Base-by-base conservation (phyloP, 129 eudicot genomes). In the Flaveria brownii region DNA sequence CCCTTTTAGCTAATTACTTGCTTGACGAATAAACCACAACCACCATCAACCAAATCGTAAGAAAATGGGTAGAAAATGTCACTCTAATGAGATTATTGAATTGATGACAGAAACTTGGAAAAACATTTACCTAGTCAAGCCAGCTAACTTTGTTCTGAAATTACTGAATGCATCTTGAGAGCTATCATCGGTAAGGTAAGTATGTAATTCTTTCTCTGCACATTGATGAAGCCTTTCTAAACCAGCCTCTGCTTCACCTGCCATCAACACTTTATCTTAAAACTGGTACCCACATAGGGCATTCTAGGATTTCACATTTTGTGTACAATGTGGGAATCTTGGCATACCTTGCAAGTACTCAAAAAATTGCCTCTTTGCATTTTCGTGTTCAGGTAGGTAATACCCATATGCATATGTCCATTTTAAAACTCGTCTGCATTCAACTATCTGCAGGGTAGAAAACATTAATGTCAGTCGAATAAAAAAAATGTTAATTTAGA, bases 351-450 rank as follows among this genome's bases (percentile, higher is more conserved):
- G 98, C 82, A 93, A 36, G 71, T 86, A 90, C 78, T 93, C 97
- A 75, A 93, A 93, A 65, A 93, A 84, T 39, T 82, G 78, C 81
- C 83, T 82, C 82, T 90, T 88, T 8, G 85, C 86, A 45, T 51
- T 62, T 62, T 91, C 91, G n/a, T 73, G 73, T 56, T 84, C 88
- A 14, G 88, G 87, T 52, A 93, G 61, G 78, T 91, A 93, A 72
- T 79, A 93, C 11, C 96, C 98, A 46, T 93, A 90, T 16, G 93
- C 97, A 77, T 88, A 93, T 4, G 92, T 87, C 98, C 98, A 93
- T 70, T 87, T 93, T 28, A 93, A 69, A 46, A 93, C 96, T 9
- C 97, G 82, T 79, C 98, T 84, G 78, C 98, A 93, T 77, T 93
- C 98, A 62, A 91, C 88, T 51, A 93, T 89, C 90, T 91, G 90